phyloP scores from a whole-genome alignment of 257 asterid species.

The Solanum chaucha region DNA sequence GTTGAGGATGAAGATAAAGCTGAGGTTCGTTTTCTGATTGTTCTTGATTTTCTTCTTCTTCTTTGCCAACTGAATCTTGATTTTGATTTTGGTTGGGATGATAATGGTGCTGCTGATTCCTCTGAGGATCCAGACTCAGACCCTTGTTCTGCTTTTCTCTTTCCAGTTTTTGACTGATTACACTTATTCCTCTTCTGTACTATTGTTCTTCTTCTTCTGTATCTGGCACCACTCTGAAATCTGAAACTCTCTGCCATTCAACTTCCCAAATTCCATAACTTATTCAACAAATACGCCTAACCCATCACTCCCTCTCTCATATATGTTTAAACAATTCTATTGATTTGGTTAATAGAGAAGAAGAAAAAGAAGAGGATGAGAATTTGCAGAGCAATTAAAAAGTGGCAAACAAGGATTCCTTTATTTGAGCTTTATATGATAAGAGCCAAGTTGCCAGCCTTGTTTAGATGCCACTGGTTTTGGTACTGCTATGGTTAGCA shows the following conservation, averaged over 20 bases:
- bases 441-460: not conserved
- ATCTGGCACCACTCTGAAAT: constrained; percentile 14
- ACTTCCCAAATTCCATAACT: constrained; percentile 39
- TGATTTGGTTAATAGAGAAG: not conserved
- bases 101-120: constrained; percentile 29
- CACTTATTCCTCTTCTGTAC: not conserved
- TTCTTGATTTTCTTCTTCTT: constrained; percentile 13
- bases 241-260: constrained; percentile 41
- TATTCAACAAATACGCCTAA: constrained; percentile 21
- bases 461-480: constrained; percentile 21
- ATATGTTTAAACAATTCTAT: not conserved
- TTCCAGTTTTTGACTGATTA: constrained; percentile 60
- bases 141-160: constrained; percentile 26
- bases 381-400: not conserved
- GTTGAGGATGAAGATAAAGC: constrained; percentile 11
- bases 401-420: not conserved
- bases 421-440: constrained; percentile 12
- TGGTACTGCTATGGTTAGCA: constrained; percentile 38
- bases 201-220: constrained; percentile 3
- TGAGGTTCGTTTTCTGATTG: not conserved
- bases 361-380: too few species aligned
- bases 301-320: constrained; percentile 33
- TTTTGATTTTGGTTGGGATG: constrained; percentile 16
- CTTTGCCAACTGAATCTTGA: constrained; percentile 6
- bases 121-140: constrained; percentile 94